These are phyloP conservation scores for Schwanniomyces occidentalis DNA, from an alignment of 805 yeast species.

Conservation along the genomic window DNA sequence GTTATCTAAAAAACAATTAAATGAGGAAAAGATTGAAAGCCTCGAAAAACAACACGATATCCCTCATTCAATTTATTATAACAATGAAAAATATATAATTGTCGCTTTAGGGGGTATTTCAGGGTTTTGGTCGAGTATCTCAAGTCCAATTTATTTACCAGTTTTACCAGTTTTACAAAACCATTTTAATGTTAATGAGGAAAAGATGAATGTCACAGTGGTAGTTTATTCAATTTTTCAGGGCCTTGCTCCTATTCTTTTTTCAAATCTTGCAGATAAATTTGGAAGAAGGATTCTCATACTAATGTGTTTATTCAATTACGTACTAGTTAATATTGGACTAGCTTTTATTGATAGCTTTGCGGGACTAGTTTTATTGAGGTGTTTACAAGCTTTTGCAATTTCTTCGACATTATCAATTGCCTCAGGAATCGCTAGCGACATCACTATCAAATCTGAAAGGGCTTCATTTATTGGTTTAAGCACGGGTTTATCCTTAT, in stretches of 20 bases:
- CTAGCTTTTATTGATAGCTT: conserved; percentile 56
- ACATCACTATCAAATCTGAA: conserved; percentile 58
- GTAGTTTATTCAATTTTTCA: conserved; percentile 74
- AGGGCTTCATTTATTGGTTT: conserved; percentile 70
- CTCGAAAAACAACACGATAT: too few species aligned
- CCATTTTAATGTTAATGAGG: conserved; percentile 55
- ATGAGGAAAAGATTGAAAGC: too few species aligned
- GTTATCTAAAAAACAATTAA: too few species aligned
- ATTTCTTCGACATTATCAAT: conserved; percentile 72
- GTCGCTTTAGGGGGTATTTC: conserved; percentile 41
- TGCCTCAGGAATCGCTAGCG: conserved; percentile 67
- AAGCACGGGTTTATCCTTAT: conserved; percentile 56
- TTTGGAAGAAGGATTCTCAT: conserved; percentile 71
- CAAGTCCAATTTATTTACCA: conserved; percentile 77
- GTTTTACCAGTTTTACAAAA: conserved; percentile 58
- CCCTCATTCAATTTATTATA: conserved; percentile 48
- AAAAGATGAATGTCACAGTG: conserved; percentile 63
- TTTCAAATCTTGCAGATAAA: conserved; percentile 65
- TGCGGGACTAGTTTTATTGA: conserved; percentile 56
- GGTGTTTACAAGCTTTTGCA: conserved; percentile 71
- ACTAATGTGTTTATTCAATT: conserved; percentile 51
- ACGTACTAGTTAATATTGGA: conserved; percentile 60
- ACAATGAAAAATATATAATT: conserved; percentile 40
- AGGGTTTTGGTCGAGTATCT: conserved; percentile 64
- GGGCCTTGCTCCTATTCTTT: conserved; percentile 68